Conservation (phyloP, 257 asterid species). For the Solanum virginianum region DNA sequence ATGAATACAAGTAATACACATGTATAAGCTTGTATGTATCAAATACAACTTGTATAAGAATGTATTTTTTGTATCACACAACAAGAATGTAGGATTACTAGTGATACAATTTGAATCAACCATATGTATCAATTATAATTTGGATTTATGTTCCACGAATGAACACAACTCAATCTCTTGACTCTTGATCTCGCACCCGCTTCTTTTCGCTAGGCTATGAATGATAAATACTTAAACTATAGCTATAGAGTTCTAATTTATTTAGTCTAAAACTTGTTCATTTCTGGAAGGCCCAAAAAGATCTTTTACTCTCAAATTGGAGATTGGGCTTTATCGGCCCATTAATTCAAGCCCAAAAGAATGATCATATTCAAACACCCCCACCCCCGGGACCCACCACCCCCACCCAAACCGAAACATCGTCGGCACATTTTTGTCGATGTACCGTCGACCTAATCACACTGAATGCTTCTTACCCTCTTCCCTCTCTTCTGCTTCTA, state of each 20-base stretch:
- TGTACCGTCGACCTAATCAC: neutral
- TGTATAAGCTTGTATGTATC: too few species aligned
- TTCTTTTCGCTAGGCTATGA: neutral
- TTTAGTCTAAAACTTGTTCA: neutral
- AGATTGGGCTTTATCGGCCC: neutral
- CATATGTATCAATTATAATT: too few species aligned
- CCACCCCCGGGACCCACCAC: neutral
- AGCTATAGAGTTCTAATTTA: neutral
- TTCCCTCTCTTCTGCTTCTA: neutral
- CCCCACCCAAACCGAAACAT: neutral
- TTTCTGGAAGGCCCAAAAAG: neutral
- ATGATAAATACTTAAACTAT: neutral
- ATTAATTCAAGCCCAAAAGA: neutral
- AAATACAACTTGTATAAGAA: too few species aligned
- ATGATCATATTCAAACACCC: neutral
- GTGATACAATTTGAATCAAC: too few species aligned
- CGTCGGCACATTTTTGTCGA: slow-evolving; percentile 1
- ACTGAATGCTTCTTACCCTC: neutral
- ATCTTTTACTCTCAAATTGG: neutral
- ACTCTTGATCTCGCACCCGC: neutral
- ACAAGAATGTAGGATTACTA: too few species aligned
- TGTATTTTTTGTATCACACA: too few species aligned
- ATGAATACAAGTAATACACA: too few species aligned
- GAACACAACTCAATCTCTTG: neutral
- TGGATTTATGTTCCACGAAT: neutral